These are phyloP conservation scores for Calamus simplicifolius DNA, from an alignment of 176 grass and related monocot species.

Conservation along the genomic window DNA sequence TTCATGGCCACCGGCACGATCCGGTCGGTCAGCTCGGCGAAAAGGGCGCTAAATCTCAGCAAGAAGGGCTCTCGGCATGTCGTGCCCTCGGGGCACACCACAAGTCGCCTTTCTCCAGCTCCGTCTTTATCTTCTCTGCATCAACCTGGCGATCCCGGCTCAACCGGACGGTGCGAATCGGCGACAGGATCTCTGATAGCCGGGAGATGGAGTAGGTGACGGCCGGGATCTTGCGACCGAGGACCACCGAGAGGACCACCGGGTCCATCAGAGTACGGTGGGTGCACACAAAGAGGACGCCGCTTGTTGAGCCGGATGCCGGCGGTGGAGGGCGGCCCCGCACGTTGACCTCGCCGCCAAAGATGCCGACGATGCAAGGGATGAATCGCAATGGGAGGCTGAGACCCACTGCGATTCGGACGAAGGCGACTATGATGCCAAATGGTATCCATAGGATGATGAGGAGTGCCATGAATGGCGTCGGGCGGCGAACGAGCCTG, in stretches of 20 bases:
- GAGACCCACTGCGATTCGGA: conserved; percentile 65
- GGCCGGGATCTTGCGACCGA: conserved; percentile 49
- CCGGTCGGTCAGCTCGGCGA: conserved; percentile 89
- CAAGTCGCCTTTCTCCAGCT: conserved; percentile 60
- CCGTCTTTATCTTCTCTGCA: conserved; percentile 32
- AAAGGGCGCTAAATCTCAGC: conserved; percentile 81
- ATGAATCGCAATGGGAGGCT: conserved; percentile 45
- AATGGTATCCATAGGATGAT: conserved; percentile 78
- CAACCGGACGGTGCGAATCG: conserved; percentile 58
- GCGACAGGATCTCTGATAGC: conserved; percentile 55
- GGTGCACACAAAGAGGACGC: conserved; percentile 89
- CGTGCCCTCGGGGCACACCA: conserved; percentile 88
- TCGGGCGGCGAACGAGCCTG: conserved; percentile 55
- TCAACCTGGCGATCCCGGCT: conserved; percentile 48
- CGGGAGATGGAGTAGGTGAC: conserved; percentile 82
- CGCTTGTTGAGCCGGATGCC: not conserved
- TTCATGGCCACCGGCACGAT: conserved; percentile 89
- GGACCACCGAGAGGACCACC: conserved; percentile 48
- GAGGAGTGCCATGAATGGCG: conserved; percentile 56
- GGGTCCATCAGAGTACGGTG: conserved; percentile 85
- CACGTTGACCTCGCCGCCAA: conserved; percentile 58
- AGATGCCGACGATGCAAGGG: conserved; percentile 34
- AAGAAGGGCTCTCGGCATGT: conserved; percentile 94
- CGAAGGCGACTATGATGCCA: conserved; percentile 43
- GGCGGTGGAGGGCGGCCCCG: conserved; percentile 32